Conservation (phyloP, 2,329 filamentous ascomycete species). For the Penicillium sp. region DNA sequence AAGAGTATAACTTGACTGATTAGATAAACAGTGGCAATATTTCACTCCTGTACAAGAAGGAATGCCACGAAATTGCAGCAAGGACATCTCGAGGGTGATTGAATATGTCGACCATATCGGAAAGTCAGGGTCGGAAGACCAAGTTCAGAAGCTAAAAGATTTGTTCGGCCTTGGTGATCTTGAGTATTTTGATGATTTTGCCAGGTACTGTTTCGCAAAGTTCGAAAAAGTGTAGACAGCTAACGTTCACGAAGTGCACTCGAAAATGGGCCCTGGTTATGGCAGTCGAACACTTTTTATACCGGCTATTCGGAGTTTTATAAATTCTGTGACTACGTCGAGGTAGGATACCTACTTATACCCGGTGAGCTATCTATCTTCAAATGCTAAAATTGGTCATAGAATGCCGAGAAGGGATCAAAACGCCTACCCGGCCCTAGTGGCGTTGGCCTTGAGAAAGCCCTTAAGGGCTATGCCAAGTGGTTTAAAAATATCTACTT, state of each 20-base stretch:
- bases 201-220: slow-evolving; percentile 31
- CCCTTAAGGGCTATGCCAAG: slow-evolving; percentile 59
- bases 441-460: slow-evolving; percentile 60
- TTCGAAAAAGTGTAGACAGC: neutral
- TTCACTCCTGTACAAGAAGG: slow-evolving; percentile 61
- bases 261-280: slow-evolving; percentile 61
- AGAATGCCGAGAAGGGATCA: slow-evolving; percentile 39
- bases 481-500: slow-evolving; percentile 55
- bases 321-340: slow-evolving; percentile 56
- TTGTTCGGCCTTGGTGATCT: slow-evolving; percentile 58
- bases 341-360: slow-evolving; percentile 38
- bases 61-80: slow-evolving; percentile 64
- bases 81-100: slow-evolving; percentile 56
- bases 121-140: slow-evolving; percentile 46
- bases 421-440: slow-evolving; percentile 38
- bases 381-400: slow-evolving; percentile 15
- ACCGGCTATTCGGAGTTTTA: slow-evolving; percentile 52
- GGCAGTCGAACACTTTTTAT: slow-evolving; percentile 60
- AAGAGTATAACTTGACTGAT: neutral
- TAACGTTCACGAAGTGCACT: slow-evolving; percentile 45
- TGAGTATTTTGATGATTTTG: slow-evolving; percentile 58
- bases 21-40: slow-evolving; percentile 55
- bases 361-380: too few species aligned
- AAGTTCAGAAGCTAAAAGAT: slow-evolving; percentile 53
- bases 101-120: slow-evolving; percentile 59